These are phyloP conservation scores for Rhodotorula sp. DNA, from an alignment of 1,284 basidiomycete species.

Conservation along the genomic window DNA sequence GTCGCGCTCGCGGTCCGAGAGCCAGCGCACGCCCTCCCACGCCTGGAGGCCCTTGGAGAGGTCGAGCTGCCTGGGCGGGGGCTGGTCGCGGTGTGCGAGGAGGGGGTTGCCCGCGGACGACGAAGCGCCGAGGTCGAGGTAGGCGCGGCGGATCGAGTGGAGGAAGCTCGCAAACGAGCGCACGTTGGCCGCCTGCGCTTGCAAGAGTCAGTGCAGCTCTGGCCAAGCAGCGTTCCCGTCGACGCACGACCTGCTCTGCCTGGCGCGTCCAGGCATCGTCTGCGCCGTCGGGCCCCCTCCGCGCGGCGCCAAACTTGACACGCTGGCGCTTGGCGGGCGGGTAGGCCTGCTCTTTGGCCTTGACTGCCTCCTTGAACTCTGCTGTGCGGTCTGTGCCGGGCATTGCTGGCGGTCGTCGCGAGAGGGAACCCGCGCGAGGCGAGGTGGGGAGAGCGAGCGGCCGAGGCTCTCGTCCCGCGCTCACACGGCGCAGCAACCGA, in stretches of 20 bases:
- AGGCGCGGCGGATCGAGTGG: constrained; percentile 68
- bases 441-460: background rate
- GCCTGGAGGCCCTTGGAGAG: constrained; percentile 50
- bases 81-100: constrained; percentile 21
- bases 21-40: constrained; percentile 68
- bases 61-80: constrained; percentile 53
- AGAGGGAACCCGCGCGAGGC: background rate
- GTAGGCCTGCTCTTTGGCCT: constrained; percentile 3
- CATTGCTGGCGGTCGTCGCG: background rate
- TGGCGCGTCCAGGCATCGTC: constrained; percentile 37
- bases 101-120: constrained; percentile 53
- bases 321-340: constrained; percentile 18
- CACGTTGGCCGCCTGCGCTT: constrained; percentile 50
- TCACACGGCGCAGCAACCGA: background rate
- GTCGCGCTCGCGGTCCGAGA: constrained; percentile 82
- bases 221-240: background rate
- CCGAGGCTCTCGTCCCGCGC: too few relatives aligned
- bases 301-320: constrained; percentile 22
- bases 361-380: constrained; percentile 36
- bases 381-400: constrained; percentile 22
- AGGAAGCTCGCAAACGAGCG: constrained; percentile 69
- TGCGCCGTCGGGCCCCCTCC: background rate
- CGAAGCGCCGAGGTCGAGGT: constrained; percentile 63
- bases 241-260: constrained; percentile 39
- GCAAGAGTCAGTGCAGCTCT: background rate